Evolutionary conservation across 345 rosid species (phyloP), one percentile per base, ranked within the genome.

Genomic region (Physaria fendleri): DNA sequence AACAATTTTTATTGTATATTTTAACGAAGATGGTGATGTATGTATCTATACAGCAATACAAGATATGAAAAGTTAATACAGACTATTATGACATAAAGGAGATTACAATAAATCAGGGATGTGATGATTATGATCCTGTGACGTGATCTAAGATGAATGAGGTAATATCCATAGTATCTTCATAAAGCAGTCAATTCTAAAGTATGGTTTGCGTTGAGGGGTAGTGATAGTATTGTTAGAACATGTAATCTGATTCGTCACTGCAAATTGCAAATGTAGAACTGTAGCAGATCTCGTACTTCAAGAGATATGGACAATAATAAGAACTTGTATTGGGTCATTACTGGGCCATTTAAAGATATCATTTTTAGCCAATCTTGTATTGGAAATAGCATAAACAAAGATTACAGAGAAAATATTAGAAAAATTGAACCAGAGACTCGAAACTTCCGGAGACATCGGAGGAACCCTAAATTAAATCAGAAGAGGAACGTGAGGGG

Each of bases 391-490:
- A 33, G 9, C 28, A 54, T 22, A 40, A 56, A 58, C 59, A 40
- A 48, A 57, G 43, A 21, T 0, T 4, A 0, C 17, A 9, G 15
- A 43, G 49, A 28, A 60, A 53, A 68, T 29, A 68, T 52, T 68
- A 61, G 54, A 53, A 69, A 60, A 45, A 4, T 45, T 20, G 66
- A 44, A 54, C 62, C 62, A 60, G 57, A 46, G 52, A 33, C 50
- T 20, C 13, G 71, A 71, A 59, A 28, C 23, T 71, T 71, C 76
- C 52, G 39, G 66, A 71, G 66, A 65, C 75, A 50, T 71, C 46
- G 57, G 65, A 64, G 49, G 56, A 71, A 64, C 71, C 75, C 71
- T 71, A 71, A 4, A 48, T 71, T 57, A 21, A 9, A 51, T 43
- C 46, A 27, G 56, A 40, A 71, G 69, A 28, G 13, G 10, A 52